phyloP scores from a whole-genome alignment of 2,329 filamentous ascomycete species.

The Calonectria pauciramosa region DNA sequence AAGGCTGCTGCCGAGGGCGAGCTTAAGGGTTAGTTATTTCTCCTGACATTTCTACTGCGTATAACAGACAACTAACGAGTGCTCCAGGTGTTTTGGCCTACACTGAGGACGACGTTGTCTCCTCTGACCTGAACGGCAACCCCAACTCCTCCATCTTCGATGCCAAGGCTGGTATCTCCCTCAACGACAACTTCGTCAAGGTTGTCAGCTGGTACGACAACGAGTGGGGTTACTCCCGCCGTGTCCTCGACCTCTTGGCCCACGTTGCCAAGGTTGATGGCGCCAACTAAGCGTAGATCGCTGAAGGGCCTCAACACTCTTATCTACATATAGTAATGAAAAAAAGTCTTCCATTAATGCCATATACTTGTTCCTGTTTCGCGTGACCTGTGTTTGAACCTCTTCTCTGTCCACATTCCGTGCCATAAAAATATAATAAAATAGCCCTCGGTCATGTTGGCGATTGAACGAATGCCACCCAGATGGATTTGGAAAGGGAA shows the following conservation, averaged over 20 bases:
- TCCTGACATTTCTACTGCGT: not conserved
- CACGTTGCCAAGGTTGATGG: slow-evolving; percentile 85
- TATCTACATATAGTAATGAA: not conserved
- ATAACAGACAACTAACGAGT: slow-evolving; percentile 26
- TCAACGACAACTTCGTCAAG: slow-evolving; percentile 99
- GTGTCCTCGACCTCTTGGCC: slow-evolving; percentile 85
- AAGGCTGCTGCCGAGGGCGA: slow-evolving; percentile 87
- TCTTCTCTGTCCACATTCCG: no score
- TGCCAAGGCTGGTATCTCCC: slow-evolving; percentile 97
- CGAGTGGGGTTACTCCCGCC: slow-evolving; percentile 99
- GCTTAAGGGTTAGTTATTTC: slow-evolving; percentile 81
- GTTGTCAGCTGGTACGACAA: slow-evolving; percentile 99
- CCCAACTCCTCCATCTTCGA: slow-evolving; percentile 97
- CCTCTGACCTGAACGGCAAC: slow-evolving; percentile 93
- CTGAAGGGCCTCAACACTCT: slow-evolving; percentile 30
- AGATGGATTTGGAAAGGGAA: no score
- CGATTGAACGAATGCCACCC: no score
- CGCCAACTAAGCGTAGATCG: slow-evolving; percentile 59
- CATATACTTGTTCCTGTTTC: no score
- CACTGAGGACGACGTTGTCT: slow-evolving; percentile 98
- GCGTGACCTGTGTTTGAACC: no score
- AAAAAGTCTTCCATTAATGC: no score
- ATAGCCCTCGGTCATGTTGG: no score
- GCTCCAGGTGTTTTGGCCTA: slow-evolving; percentile 84
- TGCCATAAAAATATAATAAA: no score